These are phyloP conservation scores for Gliomastix tumulicola DNA, from an alignment of 2,329 filamentous ascomycete species.

Conservation along the genomic window DNA sequence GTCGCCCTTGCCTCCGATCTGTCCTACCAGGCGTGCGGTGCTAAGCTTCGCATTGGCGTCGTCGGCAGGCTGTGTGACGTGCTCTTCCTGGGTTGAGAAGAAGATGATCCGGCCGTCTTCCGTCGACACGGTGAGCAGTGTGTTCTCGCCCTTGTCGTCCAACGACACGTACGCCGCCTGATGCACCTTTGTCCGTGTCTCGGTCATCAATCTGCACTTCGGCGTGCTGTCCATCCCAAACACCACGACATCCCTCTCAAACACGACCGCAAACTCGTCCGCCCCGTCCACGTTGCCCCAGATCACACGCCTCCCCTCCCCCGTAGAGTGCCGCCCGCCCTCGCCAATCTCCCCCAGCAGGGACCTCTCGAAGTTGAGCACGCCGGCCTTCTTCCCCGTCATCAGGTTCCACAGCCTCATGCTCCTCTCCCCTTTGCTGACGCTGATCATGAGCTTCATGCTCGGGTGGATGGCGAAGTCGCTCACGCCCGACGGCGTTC, in stretches of 20 bases:
- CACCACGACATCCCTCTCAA: conserved; percentile 77
- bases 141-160: conserved; percentile 29
- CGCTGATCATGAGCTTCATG: conserved; percentile 93
- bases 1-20: conserved; percentile 67
- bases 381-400: conserved; percentile 90
- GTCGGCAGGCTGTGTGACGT: conserved; percentile 29
- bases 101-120: conserved; percentile 86
- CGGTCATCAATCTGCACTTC: conserved; percentile 60
- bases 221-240: conserved; percentile 86
- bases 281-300: conserved; percentile 68
- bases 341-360: conserved; percentile 72
- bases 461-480: conserved; percentile 93
- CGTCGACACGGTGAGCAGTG: conserved; percentile 71
- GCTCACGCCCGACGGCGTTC: conserved; percentile 81
- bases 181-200: conserved; percentile 72
- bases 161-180: conserved; percentile 65
- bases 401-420: conserved; percentile 97
- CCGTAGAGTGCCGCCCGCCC: conserved; percentile 64
- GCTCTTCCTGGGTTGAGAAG: conserved; percentile 59
- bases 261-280: conserved; percentile 83
- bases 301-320: conserved; percentile 74
- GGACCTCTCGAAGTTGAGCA: conserved; percentile 73
- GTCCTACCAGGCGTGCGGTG: conserved; percentile 62
- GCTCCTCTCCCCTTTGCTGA: conserved; percentile 80
- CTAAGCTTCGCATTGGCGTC: conserved; percentile 31